Evolutionary conservation across 164 flowering plant genomes (phyloP).

Genomic region (Vitis rotundifolia): DNA sequence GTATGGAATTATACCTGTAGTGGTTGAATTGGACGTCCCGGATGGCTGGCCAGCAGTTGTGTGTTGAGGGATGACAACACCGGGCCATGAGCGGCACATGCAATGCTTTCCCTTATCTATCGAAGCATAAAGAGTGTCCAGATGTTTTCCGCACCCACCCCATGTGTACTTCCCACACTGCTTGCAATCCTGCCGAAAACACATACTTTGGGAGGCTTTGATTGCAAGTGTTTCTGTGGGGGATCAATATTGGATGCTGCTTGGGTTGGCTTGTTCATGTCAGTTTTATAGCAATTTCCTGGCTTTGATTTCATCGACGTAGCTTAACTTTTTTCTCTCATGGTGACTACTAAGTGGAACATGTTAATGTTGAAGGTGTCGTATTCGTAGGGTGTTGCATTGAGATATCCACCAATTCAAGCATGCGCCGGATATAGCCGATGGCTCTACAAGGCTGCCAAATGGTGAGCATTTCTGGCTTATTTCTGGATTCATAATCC

Average conservation of each 20-base stretch:
- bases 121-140: conserved; percentile 37
- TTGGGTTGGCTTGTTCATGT: not conserved
- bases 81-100: conserved; percentile 69
- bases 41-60: not conserved
- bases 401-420: no score
- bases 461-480: not conserved
- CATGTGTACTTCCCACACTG: conserved; percentile 50
- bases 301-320: not conserved
- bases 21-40: not conserved
- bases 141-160: conserved; percentile 71
- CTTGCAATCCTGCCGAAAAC: conserved; percentile 48
- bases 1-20: not conserved
- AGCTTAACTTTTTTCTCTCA: not conserved
- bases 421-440: not conserved
- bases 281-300: not conserved
- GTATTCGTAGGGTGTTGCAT: no score
- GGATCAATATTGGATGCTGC: not conserved
- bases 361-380: not conserved
- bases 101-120: conserved; percentile 62
- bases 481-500: no score
- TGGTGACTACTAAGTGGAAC: not conserved
- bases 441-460: not conserved
- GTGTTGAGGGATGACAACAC: conserved; percentile 29
- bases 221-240: not conserved
- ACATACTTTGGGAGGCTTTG: conserved; percentile 28